Conservation (phyloP, 192 early-diverging fungal species). For the Coemansia erecta region DNA sequence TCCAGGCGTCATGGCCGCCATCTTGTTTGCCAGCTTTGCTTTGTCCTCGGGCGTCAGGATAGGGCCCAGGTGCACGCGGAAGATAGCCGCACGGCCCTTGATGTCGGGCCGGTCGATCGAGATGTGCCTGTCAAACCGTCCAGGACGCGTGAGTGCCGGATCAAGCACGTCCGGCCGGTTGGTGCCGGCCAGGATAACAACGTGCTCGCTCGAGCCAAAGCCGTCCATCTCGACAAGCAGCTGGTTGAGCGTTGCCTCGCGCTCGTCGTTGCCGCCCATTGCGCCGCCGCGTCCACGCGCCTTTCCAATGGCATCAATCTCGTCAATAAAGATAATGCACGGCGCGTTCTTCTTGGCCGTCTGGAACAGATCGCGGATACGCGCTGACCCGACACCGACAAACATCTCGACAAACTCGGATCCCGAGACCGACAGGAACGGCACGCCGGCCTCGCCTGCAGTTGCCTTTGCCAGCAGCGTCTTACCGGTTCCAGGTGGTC, state of each 20-base stretch:
- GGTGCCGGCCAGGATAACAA: constrained; percentile 96
- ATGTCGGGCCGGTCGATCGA: constrained; percentile 96
- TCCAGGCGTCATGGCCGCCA: constrained; percentile 95
- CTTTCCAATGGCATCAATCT: constrained; percentile 99
- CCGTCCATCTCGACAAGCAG: constrained; percentile 99
- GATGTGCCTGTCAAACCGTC: constrained; percentile 98
- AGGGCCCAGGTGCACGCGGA: constrained; percentile 93
- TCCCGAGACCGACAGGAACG: constrained; percentile 97
- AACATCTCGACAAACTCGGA: constrained; percentile 99
- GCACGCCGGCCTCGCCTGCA: constrained; percentile 97
- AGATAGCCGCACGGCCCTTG: constrained; percentile 92
- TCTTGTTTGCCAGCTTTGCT: constrained; percentile 72
- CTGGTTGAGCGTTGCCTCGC: constrained; percentile 96
- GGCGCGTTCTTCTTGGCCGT: constrained; percentile 97
- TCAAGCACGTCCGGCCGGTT: constrained; percentile 98
- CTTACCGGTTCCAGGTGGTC: constrained; percentile 94
- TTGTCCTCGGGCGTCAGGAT: constrained; percentile 86
- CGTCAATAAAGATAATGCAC: constrained; percentile 99
- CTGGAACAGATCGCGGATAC: constrained; percentile 95
- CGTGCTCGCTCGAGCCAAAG: constrained; percentile 63
- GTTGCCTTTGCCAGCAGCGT: constrained; percentile 99
- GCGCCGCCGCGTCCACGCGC: constrained; percentile 84
- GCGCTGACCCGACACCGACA: constrained; percentile 93
- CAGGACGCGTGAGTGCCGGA: constrained; percentile 92
- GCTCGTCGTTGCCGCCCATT: constrained; percentile 96